Evolutionary conservation across 2,329 filamentous ascomycete species (phyloP), one percentile per base, ranked within the genome.

Genomic region (Colletotrichum lentis): DNA sequence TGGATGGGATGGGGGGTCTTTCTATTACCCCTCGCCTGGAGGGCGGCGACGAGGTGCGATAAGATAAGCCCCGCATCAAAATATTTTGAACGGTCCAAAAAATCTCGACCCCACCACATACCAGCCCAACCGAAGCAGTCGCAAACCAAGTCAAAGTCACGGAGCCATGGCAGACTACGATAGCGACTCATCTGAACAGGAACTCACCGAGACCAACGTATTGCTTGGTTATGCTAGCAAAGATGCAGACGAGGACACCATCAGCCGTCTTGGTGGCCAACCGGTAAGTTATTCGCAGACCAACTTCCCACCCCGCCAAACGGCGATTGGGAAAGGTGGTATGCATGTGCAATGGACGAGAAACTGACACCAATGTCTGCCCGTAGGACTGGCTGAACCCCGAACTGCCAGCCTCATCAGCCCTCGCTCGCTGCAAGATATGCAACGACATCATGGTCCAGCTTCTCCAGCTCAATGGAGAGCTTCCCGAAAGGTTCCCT

Each of bases 381-480:
- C 16, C 18, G 22, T 49, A 96, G 95, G 89, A 90, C 79, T 99
- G 96, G 96, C 83, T 97, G 44, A 90, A 94, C 73, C 79, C 85
- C n/a, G 81, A 84, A 61, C 87, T 85, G 47, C 84, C 91, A 4
- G 92, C 95, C 8, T 91, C 92, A 1, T 91, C 91, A 27, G 83
- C 90, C 0, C 85, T 97, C 11, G 93, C 92, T 24, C 91, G 90
- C 79, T 99, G 96, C 83, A 93, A 92, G 79, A 86, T 92, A 72
- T 99, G 96, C 87, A 92, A 93, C 72, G 87, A 89, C 60, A 80
- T 93, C 60, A 93, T 97, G 88, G 90, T 88, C 1, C 85, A 98
- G 12, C 86, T 99, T 3, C 86, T 99, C 54, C 94, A 99, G 79
- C 86, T 99, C 35, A 93, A 99, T 79, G 94, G 89, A 74, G 94